Evolutionary conservation across 2,329 filamentous ascomycete species (phyloP).

Genomic region (Thielaviopsis euricoi): DNA sequence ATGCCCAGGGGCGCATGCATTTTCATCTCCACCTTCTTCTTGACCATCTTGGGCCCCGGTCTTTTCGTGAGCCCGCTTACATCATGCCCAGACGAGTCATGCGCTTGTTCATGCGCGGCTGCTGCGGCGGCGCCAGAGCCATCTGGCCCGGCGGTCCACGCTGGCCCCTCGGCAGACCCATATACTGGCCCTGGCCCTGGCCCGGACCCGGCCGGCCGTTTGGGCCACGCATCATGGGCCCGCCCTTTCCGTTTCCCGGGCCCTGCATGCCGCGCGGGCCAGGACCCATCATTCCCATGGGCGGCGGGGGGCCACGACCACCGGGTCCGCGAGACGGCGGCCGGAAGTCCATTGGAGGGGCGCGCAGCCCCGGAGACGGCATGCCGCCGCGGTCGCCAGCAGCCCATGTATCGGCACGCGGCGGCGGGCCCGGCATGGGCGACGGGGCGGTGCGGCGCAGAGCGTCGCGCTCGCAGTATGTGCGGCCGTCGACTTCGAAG

Average conservation of each 20-base stretch:
- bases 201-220: conserved; percentile 8
- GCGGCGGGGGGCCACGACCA: conserved; percentile 13
- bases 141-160: conserved; percentile 19
- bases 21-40: neutral
- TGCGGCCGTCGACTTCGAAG: conserved; percentile 66
- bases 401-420: conserved; percentile 2
- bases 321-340: conserved; percentile 8
- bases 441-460: conserved; percentile 29
- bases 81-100: conserved; percentile 45
- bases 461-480: conserved; percentile 81
- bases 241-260: conserved; percentile 5
- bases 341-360: conserved; percentile 4
- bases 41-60: neutral
- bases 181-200: conserved; percentile 9
- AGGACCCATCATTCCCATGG: conserved; percentile 15
- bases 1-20: neutral
- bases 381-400: conserved; percentile 11
- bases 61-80: conserved; percentile 17
- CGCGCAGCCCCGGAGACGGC: conserved; percentile 7
- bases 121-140: conserved; percentile 19
- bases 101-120: conserved; percentile 40
- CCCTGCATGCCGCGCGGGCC: conserved; percentile 7
- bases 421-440: neutral
- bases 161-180: conserved; percentile 13
- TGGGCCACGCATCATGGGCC: conserved; percentile 5